Conservation (phyloP, 352 stramenopile genomes). For the Phytophthora gonapodyides region DNA sequence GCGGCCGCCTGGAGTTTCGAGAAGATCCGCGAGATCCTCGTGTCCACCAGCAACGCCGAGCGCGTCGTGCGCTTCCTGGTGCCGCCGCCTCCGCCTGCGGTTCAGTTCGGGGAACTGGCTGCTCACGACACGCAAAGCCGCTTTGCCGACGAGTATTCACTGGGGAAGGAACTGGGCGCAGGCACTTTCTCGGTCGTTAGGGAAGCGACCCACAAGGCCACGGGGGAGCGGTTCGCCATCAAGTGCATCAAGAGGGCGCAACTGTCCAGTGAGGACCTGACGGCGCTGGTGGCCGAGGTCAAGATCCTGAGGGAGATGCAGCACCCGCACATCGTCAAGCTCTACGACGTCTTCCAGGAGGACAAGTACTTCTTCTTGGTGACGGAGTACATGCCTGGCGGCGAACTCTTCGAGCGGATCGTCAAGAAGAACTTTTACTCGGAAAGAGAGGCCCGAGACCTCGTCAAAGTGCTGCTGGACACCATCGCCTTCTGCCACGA, state of each 20-base stretch:
- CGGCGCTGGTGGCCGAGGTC: constrained; percentile 79
- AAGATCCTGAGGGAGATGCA: constrained; percentile 84
- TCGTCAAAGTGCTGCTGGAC: constrained; percentile 78
- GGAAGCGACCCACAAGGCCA: constrained; percentile 55
- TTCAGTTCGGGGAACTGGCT: constrained; percentile 43
- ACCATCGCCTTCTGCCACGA: constrained; percentile 89
- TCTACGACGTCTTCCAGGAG: constrained; percentile 92
- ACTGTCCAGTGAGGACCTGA: constrained; percentile 64
- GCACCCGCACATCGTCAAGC: constrained; percentile 89
- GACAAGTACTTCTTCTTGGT: constrained; percentile 96
- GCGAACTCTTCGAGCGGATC: constrained; percentile 88
- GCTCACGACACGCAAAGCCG: constrained; percentile 29
- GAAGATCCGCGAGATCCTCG: constrained; percentile 72
- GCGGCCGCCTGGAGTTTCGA: constrained; percentile 52
- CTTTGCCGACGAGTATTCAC: constrained; percentile 67
- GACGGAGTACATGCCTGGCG: constrained; percentile 94
- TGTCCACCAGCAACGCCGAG: constrained; percentile 58
- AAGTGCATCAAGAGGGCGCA: constrained; percentile 91
- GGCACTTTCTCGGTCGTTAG: constrained; percentile 79
- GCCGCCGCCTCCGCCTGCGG: constrained; percentile 38
- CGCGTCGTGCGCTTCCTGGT: constrained; percentile 72
- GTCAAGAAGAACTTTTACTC: constrained; percentile 89
- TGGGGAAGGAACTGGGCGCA: constrained; percentile 72
- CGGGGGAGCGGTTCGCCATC: constrained; percentile 61
- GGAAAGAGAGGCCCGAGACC: constrained; percentile 76